Base-by-base conservation (phyloP, 306 rosid species). In the Sicyos edulis region DNA sequence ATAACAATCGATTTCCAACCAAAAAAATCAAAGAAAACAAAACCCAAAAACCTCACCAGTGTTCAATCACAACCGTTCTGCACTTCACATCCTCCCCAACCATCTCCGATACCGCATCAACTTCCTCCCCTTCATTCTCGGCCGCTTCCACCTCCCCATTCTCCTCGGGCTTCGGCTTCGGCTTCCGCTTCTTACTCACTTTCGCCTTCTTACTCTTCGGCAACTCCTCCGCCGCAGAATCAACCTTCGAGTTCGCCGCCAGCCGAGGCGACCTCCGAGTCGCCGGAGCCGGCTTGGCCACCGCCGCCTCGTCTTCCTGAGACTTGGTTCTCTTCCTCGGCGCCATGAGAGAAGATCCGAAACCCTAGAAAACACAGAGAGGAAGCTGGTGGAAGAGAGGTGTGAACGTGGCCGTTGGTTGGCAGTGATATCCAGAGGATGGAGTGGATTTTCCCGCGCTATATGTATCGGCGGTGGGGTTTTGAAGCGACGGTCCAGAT, bases 1-100 rank as follows among this genome's bases (percentile, higher is more conserved):
- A n/a, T 74, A 47, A 34, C 22, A 26, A 45, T 62, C 26, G 24
- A 44, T 68, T 74, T 57, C 73, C 40, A 26, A 69, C 37, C 54
- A 67, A 24, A 11, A 37, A 63, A 63, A 61, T 40, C 71, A 37
- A 32, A 47, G 0, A 12, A 51, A 10, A 34, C 1, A 2, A 50
- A 20, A 32, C 64, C n/a, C n/a, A 65, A 37, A 22, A 67, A 37
- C 54, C 78, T 66, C 49, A 85, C 89, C 89, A 85, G 76, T 78
- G 85, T 72, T 85, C 89, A 73, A 85, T 78, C 75, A 82, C 76
- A 21, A 85, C 65, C n/a, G 81, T 74, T 61, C 61, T 85, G 45
- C 15, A 16, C 16, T 32, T 54, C 70, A 58, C 13, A 15, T 70
- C 70, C 52, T 64, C 73, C 22, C 12, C 77, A 60, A 15, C 29